Conservation (phyloP, 345 rosid species). For the Barbarea vulgaris region DNA sequence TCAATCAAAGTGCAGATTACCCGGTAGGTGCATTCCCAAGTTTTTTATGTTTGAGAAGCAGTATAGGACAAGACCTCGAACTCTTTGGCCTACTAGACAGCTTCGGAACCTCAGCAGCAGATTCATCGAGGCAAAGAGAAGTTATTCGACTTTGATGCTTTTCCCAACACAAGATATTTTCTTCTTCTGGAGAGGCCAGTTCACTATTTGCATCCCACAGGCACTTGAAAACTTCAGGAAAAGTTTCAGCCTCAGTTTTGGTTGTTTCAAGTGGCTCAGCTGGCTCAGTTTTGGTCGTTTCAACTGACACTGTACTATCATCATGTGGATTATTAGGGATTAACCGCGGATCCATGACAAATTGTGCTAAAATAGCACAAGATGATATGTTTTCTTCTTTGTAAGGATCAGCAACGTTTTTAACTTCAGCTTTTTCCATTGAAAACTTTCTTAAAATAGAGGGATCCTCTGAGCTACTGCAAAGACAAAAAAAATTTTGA, state of each 20-base stretch:
- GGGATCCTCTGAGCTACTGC: conserved; percentile 48
- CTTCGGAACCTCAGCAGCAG: conserved; percentile 34
- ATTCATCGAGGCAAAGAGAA: conserved; percentile 57
- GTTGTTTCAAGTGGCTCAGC: conserved; percentile 29
- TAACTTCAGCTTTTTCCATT: conserved; percentile 36
- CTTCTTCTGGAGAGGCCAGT: conserved; percentile 62
- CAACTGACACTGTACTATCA: conserved; percentile 37
- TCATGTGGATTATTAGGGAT: conserved; percentile 36
- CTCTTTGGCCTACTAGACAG: conserved; percentile 46
- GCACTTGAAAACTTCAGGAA: conserved; percentile 36
- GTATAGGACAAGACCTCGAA: conserved; percentile 67
- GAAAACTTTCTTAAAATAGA: conserved; percentile 49
- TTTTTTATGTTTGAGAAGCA: conserved; percentile 66
- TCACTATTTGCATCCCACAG: conserved; percentile 67
- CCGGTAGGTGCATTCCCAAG: conserved; percentile 45
- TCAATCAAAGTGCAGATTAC: conserved; percentile 48
- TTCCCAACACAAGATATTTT: conserved; percentile 64
- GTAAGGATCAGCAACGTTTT: conserved; percentile 34
- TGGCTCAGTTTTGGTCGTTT: conserved; percentile 36
- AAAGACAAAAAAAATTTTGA: conserved; percentile 22
- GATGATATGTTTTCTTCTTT: conserved; percentile 47
- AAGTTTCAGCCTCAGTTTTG: conserved; percentile 34
- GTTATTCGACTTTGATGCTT: conserved; percentile 54
- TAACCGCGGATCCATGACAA: conserved; percentile 65
- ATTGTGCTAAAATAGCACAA: conserved; percentile 47